Base-by-base conservation (phyloP, 2,329 filamentous ascomycete species). In the Exophiala phaeomuriformis region DNA sequence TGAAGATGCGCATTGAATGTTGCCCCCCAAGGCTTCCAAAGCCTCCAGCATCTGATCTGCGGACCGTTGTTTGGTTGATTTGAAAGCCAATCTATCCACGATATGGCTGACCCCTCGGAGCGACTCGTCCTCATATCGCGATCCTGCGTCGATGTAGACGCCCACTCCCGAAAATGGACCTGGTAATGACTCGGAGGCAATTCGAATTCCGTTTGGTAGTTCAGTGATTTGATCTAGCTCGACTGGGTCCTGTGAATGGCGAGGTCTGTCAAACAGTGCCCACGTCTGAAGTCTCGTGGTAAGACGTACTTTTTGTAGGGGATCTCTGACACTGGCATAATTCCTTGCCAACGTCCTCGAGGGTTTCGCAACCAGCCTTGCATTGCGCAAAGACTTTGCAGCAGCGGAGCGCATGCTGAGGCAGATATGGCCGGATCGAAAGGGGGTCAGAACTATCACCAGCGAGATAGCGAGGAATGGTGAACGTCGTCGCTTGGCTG, bases 1-100 rank as follows among this genome's bases (percentile, higher is more conserved):
- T 1, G 90, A 95, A 1, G 90, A 96, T 7, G 91, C 90, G 72
- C 93, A 98, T 72, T 97, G 90, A 55, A 98, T 91, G 69, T 96
- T 96, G 32, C 93, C 93, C 35, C 93, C 93, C 2, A 98, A 76
- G 0, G 84, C 85, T 71, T 97, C 93, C 33, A 96, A 79, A 33
- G 84, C 78, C 70, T 95, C 89, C 19, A 95, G 76, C 83, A 97
- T 93, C 63, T 90, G 77, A 70, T 96, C 90, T 52, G 84, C 82
- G 0, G 81, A 81, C 56, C 84, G 83, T 35, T 76, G 75, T 33
- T 79, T 79, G 0, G 93, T 97, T 27, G 82, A 83, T 65, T 97
- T 97, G 79, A 97, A 98, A 32, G 93, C 93, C 37, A 98, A 73
- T 3, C 93, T 81, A 71, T 98, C 93, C 78, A 96, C 87, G 63